Percentiles rank a stretch among this genome's conserved stretches.
Conservation (phyloP, 73 alveolate species). For the Paramecium octaurelia region DNA sequence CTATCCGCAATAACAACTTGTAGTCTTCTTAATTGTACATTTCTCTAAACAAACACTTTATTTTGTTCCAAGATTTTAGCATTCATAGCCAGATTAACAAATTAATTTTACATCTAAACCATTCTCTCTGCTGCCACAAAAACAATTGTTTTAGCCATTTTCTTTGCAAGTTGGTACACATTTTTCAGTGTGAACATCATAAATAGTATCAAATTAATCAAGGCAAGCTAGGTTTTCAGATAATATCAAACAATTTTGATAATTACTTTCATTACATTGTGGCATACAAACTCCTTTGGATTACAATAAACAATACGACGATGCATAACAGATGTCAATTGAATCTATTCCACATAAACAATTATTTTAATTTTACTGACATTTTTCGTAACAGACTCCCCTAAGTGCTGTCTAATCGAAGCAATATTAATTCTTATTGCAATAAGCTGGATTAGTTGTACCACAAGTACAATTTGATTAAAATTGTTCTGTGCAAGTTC, state of each 20-base stretch:
- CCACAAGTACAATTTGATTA: neutral
- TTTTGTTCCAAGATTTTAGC: neutral
- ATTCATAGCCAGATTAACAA: neutral
- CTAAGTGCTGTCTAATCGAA: neutral
- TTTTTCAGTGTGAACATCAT: neutral
- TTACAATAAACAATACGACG: neutral
- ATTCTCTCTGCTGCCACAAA: neutral
- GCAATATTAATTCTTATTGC: neutral
- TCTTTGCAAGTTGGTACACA: neutral
- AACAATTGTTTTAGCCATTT: neutral
- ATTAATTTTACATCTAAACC: neutral
- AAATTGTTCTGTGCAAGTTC: neutral
- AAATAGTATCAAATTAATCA: neutral
- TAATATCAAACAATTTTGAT: neutral
- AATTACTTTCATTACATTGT: neutral
- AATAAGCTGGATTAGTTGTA: neutral
- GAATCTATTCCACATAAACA: neutral
- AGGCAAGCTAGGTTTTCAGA: neutral
- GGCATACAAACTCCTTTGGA: neutral
- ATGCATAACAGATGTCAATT: neutral
- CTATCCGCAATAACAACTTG: neutral
- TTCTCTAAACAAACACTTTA: neutral
- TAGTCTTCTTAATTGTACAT: neutral
- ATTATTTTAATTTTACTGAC: neutral
- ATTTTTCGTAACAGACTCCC: neutral